Evolutionary conservation across 208 protist species (phyloP).

Genomic region (Acanthamoeba lenticulata): DNA sequence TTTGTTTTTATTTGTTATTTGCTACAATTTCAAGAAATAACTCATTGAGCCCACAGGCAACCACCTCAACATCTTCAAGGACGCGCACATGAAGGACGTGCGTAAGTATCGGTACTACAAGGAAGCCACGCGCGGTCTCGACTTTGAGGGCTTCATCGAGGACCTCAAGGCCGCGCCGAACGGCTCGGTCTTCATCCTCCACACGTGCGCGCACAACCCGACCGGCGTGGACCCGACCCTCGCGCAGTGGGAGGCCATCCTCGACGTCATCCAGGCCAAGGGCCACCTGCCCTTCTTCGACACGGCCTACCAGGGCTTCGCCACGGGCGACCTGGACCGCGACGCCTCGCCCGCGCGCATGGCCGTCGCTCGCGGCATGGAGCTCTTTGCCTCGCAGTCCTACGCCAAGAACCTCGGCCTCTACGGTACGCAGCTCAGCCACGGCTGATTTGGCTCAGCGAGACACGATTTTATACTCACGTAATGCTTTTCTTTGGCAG

Average conservation of each 20-base stretch:
- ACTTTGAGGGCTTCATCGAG: slow-evolving; percentile 83
- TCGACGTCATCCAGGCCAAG: slow-evolving; percentile 84
- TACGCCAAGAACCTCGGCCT: slow-evolving; percentile 99
- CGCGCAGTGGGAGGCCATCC: slow-evolving; percentile 95
- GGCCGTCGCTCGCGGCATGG: slow-evolving; percentile 25
- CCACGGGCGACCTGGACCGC: slow-evolving; percentile 77
- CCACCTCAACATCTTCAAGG: slow-evolving; percentile 82
- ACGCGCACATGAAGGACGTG: slow-evolving; percentile 75
- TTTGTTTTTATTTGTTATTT: no score
- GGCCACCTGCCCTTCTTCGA: slow-evolving; percentile 96
- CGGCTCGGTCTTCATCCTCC: slow-evolving; percentile 95
- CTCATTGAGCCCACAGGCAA: no score
- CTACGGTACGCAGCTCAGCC: slow-evolving; percentile 85
- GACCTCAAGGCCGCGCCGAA: slow-evolving; percentile 81
- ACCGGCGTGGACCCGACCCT: slow-evolving; percentile 97
- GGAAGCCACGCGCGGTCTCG: slow-evolving; percentile 73
- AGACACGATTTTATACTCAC: neutral
- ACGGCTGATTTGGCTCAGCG: neutral
- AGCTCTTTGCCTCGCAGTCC: slow-evolving; percentile 91
- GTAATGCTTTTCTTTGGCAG: neutral
- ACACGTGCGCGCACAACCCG: slow-evolving; percentile 99
- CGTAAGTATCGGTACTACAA: slow-evolving; percentile 83
- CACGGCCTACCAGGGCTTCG: slow-evolving; percentile 93
- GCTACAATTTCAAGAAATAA: no score
- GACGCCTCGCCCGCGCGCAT: slow-evolving; percentile 44